A percentile compares a stretch with the other conserved stretches of the same genome.
Conservation (phyloP, 495 filamentous ascomycete genomes). For the Hypoxylon crocopeplum region DNA sequence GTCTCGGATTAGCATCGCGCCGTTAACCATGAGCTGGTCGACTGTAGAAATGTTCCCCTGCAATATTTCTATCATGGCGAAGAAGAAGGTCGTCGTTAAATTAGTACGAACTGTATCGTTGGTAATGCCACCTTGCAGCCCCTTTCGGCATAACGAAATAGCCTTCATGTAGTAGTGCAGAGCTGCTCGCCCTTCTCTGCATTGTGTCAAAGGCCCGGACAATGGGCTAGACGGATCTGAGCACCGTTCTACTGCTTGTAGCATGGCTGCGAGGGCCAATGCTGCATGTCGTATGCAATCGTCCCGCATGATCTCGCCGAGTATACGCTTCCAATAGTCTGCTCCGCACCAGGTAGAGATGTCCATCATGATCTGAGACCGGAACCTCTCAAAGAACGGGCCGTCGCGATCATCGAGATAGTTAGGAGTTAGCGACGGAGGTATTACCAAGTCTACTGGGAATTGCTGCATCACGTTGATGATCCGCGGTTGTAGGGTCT, state of each 20-base stretch:
- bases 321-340: constrained; percentile 25
- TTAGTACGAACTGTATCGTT: constrained; percentile 13
- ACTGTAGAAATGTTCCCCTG: constrained; percentile 40
- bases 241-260: constrained; percentile 19
- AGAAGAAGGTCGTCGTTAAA: constrained; percentile 23
- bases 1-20: constrained; percentile 23
- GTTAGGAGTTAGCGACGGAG: constrained; percentile 16
- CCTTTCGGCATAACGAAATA: constrained; percentile 33
- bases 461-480: not conserved
- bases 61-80: constrained; percentile 41
- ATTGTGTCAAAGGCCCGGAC: constrained; percentile 1
- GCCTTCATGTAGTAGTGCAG: constrained; percentile 40
- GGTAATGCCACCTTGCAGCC: constrained; percentile 16
- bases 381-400: constrained; percentile 34
- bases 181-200: constrained; percentile 26
- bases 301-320: constrained; percentile 21
- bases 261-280: constrained; percentile 24
- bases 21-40: constrained; percentile 29
- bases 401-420: constrained; percentile 35
- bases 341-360: constrained; percentile 28
- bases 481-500: constrained; percentile 2
- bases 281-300: constrained; percentile 27
- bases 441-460: constrained; percentile 2
- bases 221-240: not conserved
- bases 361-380: constrained; percentile 18